phyloP scores from a whole-genome alignment of 768 basidiomycete species.

The Chalciporus pseudorubinellus region DNA sequence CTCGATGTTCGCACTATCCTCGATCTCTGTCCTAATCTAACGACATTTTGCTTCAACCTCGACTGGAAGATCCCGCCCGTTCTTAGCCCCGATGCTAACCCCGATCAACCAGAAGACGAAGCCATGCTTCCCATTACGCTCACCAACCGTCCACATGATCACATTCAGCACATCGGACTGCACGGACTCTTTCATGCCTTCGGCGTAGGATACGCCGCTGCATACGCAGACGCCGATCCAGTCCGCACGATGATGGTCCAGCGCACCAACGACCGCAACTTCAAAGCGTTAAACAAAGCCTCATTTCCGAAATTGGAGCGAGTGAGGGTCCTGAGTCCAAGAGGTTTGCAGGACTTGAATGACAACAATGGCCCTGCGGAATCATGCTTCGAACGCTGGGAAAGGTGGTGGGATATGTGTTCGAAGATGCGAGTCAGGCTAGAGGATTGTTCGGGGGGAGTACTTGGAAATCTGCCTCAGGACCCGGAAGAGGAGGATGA shows the following conservation, averaged over 20 bases:
- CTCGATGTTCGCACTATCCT: conserved; percentile 60
- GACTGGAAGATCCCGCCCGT: conserved; percentile 59
- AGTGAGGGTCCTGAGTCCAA: conserved; percentile 56
- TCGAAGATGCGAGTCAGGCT: conserved; percentile 49
- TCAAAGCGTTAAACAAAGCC: conserved; percentile 46
- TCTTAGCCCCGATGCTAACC: conserved; percentile 10
- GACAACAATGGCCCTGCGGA: conserved; percentile 47
- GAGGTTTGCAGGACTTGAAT: conserved; percentile 57
- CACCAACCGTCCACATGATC: conserved; percentile 51
- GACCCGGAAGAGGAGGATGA: conserved; percentile 34
- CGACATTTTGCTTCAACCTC: conserved; percentile 67
- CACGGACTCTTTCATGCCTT: conserved; percentile 71
- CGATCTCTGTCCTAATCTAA: conserved; percentile 60
- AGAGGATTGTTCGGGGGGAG: conserved; percentile 74
- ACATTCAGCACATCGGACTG: conserved; percentile 61
- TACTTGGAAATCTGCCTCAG: conserved; percentile 46
- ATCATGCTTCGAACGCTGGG: conserved; percentile 52
- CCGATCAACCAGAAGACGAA: conserved; percentile 25
- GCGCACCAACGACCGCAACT: conserved; percentile 64
- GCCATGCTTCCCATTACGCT: conserved; percentile 37
- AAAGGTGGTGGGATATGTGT: conserved; percentile 64
- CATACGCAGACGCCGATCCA: conserved; percentile 40
- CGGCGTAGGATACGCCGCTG: conserved; percentile 55
- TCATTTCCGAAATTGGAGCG: conserved; percentile 63
- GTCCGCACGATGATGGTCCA: conserved; percentile 44